phyloP scores from a whole-genome alignment of 1,139 yeast genomes.

The Pichia sp. region DNA sequence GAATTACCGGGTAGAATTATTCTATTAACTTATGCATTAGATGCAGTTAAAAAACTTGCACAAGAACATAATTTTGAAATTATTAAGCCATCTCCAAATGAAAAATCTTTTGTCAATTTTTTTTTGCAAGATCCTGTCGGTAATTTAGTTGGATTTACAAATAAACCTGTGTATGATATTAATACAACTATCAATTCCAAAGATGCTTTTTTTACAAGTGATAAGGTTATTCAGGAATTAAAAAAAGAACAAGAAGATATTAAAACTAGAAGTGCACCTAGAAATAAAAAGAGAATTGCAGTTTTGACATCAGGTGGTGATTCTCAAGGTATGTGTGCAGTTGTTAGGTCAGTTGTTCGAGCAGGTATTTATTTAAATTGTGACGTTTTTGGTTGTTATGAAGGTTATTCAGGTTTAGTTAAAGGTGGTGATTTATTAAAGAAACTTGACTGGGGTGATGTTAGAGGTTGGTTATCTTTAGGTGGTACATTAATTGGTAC shows the following conservation, averaged over 20 bases:
- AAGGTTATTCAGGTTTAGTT: slow-evolving; percentile 93
- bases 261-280: background rate
- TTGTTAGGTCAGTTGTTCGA: slow-evolving; percentile 89
- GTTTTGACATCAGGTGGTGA: slow-evolving; percentile 99
- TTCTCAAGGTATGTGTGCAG: slow-evolving; percentile 98
- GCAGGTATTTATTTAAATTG: slow-evolving; percentile 86
- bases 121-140: slow-evolving; percentile 53
- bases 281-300: slow-evolving; percentile 51
- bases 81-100: slow-evolving; percentile 16
- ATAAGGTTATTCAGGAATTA: slow-evolving; percentile 7
- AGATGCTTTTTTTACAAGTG: slow-evolving; percentile 18
- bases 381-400: slow-evolving; percentile 88
- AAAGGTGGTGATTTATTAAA: slow-evolving; percentile 73
- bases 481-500: slow-evolving; percentile 98
- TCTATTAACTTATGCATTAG: slow-evolving; percentile 49
- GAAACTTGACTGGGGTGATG: slow-evolving; percentile 87
- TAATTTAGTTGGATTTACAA: slow-evolving; percentile 42
- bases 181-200: slow-evolving; percentile 4
- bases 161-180: slow-evolving; percentile 14
- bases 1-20: slow-evolving; percentile 36
- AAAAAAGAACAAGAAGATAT: slow-evolving; percentile 10
- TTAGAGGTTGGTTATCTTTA: slow-evolving; percentile 80
- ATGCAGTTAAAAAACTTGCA: slow-evolving; percentile 35
- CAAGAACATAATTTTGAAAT: slow-evolving; percentile 26
- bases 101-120: slow-evolving; percentile 21